phyloP scores from a whole-genome alignment of 83 land plant species.

The Isoetes engelmannii region DNA sequence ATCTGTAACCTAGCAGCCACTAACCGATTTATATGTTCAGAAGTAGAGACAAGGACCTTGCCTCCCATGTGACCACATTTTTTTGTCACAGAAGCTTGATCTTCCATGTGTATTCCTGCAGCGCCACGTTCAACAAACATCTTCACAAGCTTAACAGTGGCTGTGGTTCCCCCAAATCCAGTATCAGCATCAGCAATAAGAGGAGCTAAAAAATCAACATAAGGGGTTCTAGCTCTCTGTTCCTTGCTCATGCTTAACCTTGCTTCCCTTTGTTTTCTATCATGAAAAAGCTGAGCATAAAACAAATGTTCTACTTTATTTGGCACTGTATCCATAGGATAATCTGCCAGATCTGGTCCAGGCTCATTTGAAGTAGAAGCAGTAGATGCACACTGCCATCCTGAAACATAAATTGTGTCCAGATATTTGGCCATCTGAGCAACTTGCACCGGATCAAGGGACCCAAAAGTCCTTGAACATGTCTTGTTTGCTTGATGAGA shows the following conservation, averaged over 20 bases:
- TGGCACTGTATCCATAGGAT: constrained; percentile 93
- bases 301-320: constrained; percentile 91
- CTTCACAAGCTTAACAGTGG: constrained; percentile 87
- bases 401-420: constrained; percentile 88
- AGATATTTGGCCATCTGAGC: constrained; percentile 87
- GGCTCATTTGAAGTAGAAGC: constrained; percentile 84
- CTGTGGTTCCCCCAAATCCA: constrained; percentile 83
- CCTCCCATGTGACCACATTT: constrained; percentile 98
- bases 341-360: constrained; percentile 93
- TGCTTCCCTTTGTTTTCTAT: constrained; percentile 76
- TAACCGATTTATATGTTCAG: constrained; percentile 75
- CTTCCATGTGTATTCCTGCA: constrained; percentile 91
- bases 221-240: constrained; percentile 54
- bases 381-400: constrained; percentile 97
- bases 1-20: constrained; percentile 79
- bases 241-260: constrained; percentile 52
- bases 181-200: constrained; percentile 92
- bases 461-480: constrained; percentile 84
- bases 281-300: constrained; percentile 84
- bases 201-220: constrained; percentile 66
- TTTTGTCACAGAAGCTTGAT: constrained; percentile 79
- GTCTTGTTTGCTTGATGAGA: constrained; percentile 69
- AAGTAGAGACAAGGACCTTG: constrained; percentile 66
- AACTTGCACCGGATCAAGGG: constrained; percentile 87
- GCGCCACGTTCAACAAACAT: constrained; percentile 94